A percentile compares a stretch with the other conserved stretches of the same genome.
phyloP scores from a whole-genome alignment of 208 protist species.

The Leishmania gerbilli region DNA sequence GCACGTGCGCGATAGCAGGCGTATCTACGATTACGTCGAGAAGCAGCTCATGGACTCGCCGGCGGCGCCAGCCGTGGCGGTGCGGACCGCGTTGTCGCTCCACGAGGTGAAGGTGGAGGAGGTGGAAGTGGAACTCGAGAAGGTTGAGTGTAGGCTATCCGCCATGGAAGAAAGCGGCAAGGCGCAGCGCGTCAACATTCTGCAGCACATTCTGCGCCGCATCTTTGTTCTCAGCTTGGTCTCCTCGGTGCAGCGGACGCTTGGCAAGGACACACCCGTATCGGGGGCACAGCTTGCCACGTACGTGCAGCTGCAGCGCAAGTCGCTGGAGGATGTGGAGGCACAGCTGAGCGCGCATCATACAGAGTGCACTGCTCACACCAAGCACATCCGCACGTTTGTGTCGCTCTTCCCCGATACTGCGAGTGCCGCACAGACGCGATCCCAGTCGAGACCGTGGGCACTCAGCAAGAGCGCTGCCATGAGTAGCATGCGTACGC shows the following conservation, averaged over 20 bases:
- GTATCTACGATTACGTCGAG: slow-evolving; percentile 10
- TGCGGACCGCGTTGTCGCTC: slow-evolving; percentile 7
- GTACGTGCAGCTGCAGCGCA: slow-evolving; percentile 30
- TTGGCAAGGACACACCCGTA: slow-evolving; percentile 26
- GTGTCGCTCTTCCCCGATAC: slow-evolving; percentile 3
- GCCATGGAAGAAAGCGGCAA: slow-evolving; percentile 24
- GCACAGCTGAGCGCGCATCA: slow-evolving; percentile 29
- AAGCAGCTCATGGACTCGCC: background rate
- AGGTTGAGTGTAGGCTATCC: slow-evolving; percentile 4
- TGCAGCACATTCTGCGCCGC: slow-evolving; percentile 32
- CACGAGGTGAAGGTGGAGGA: slow-evolving; percentile 10
- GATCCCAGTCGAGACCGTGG: background rate
- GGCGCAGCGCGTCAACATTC: slow-evolving; percentile 8
- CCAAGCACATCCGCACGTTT: slow-evolving; percentile 20
- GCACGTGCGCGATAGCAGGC: slow-evolving; percentile 11
- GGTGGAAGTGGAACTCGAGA: slow-evolving; percentile 21
- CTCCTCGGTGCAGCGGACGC: slow-evolving; percentile 19
- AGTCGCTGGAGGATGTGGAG: slow-evolving; percentile 31
- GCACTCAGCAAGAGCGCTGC: background rate
- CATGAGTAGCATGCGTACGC: background rate
- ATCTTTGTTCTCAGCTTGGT: slow-evolving; percentile 32
- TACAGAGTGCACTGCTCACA: slow-evolving; percentile 3
- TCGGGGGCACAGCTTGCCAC: slow-evolving; percentile 25
- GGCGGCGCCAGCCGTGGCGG: slow-evolving; percentile 8
- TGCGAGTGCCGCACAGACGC: background rate